Base-by-base conservation (phyloP, 352 stramenopile species). In the Pythium biforme region DNA sequence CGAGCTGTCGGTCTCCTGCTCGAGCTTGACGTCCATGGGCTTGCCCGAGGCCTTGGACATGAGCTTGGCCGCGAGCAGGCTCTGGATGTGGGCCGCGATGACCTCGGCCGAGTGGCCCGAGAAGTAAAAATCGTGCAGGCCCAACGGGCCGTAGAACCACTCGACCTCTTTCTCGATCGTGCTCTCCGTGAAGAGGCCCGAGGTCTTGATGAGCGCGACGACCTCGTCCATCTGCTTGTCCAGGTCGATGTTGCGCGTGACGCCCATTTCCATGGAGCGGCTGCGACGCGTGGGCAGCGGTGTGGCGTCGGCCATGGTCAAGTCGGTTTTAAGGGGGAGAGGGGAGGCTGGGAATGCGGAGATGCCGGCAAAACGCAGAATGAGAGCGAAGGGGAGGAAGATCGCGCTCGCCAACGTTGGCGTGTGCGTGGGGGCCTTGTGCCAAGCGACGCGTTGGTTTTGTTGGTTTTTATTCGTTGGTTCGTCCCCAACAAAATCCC, bases 111-210 rank as follows among this genome's bases (percentile, higher is more conserved):
- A 79, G 49, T 92, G 82, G 31, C 82, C 81, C 4, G 77, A 67
- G 61, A 94, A 94, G 73, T 94, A 94, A 59, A 92, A 94, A 62
- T 92, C 82, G 74, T 94, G 85, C 17, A 94, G 68, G 9, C 85
- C 85, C 12, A 94, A 59, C 20, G 82, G 81, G 2, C 83, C 83
- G 64, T 91, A 94, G 66, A 94, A 94, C 79, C 80, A 94, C 55
- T 91, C 79, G 34, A 94, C 76, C 55, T 94, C 85, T 26, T 75
- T 79, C 25, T 71, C 74, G 41, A 94, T 75, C 25, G 77, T 75
- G 22, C 75, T 74, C 10, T 75, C 68, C 50, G 78, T 86, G 64
- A 93, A 91, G 26, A 91, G 62, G 6, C 81, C 75, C 25, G 76
- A 76, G 22, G 66, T 64, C 41, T 74, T 71, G 64, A 88, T 73